Conservation (phyloP, 495 filamentous ascomycete genomes). For the Neurospora discreta region DNA sequence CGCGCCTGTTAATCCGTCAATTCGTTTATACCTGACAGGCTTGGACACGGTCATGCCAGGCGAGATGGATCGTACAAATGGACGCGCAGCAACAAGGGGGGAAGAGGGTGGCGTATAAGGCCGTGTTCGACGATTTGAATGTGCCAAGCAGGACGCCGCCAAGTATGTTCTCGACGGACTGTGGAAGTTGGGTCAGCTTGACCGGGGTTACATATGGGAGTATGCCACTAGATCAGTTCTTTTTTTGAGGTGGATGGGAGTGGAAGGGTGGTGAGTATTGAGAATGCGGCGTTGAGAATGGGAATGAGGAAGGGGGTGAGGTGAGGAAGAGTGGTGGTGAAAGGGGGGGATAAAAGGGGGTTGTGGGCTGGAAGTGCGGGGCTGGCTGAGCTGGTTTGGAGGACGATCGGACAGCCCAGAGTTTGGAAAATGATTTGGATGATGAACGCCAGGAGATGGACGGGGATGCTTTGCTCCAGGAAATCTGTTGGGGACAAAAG, state of each 20-base stretch:
- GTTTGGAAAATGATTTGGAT: not conserved
- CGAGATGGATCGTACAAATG: not conserved
- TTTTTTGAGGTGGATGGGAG: conserved; percentile 31
- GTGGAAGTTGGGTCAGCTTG: conserved; percentile 38
- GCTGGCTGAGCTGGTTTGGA: not conserved
- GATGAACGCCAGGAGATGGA: not conserved
- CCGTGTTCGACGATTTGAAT: conserved; percentile 27
- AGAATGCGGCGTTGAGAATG: conserved; percentile 31
- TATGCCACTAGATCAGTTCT: conserved; percentile 38
- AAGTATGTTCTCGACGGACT: conserved; percentile 34
- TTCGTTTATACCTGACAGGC: conserved; percentile 42
- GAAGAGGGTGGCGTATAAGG: conserved; percentile 33
- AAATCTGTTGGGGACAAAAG: not conserved
- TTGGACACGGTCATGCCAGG: conserved; percentile 15
- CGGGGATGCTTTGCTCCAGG: not conserved
- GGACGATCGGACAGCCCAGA: not conserved
- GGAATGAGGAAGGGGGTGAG: conserved; percentile 10
- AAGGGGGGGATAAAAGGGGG: not conserved
- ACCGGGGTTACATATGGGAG: conserved; percentile 33
- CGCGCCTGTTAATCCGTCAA: conserved; percentile 20
- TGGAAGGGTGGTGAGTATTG: conserved; percentile 31
- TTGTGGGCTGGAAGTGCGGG: not conserved
- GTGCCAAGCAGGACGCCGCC: conserved; percentile 12
- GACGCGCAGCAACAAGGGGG: conserved; percentile 3
- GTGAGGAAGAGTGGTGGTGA: not conserved